These are phyloP conservation scores for Podosphaera aphanis DNA, from an alignment of 2,329 filamentous ascomycete species.

Conservation along the genomic window DNA sequence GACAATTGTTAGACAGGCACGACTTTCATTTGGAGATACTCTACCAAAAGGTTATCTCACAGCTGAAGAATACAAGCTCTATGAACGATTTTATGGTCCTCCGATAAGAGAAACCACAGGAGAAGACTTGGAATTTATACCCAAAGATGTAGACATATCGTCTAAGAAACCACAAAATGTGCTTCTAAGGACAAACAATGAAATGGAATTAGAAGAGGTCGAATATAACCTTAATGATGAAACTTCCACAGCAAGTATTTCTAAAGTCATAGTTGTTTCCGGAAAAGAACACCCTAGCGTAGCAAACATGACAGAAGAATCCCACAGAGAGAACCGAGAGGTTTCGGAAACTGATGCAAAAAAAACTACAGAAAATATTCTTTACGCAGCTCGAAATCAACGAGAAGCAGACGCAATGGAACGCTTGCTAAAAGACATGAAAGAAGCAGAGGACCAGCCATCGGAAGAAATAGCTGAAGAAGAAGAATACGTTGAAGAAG, in stretches of 20 bases:
- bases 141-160: slow-evolving; percentile 22
- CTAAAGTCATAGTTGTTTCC: not conserved
- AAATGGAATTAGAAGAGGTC: slow-evolving; percentile 39
- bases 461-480: slow-evolving; percentile 9
- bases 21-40: slow-evolving; percentile 52
- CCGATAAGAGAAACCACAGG: slow-evolving; percentile 38
- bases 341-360: not conserved
- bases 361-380: slow-evolving; percentile 2
- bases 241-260: not conserved
- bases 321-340: not conserved
- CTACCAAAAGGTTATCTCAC: slow-evolving; percentile 50
- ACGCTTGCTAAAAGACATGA: slow-evolving; percentile 15
- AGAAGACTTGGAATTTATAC: slow-evolving; percentile 28
- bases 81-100: slow-evolving; percentile 59
- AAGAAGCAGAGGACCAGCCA: slow-evolving; percentile 10
- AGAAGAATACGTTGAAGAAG: slow-evolving; percentile 12
- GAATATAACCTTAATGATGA: slow-evolving; percentile 16
- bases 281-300: not conserved
- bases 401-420: slow-evolving; percentile 15
- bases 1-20: slow-evolving; percentile 42
- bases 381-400: slow-evolving; percentile 12
- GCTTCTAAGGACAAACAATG: slow-evolving; percentile 29
- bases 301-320: not conserved
- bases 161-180: slow-evolving; percentile 21
- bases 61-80: slow-evolving; percentile 47